Base-by-base conservation (phyloP, 2,329 filamentous ascomycete genomes). In the Beauveria caledonica region DNA sequence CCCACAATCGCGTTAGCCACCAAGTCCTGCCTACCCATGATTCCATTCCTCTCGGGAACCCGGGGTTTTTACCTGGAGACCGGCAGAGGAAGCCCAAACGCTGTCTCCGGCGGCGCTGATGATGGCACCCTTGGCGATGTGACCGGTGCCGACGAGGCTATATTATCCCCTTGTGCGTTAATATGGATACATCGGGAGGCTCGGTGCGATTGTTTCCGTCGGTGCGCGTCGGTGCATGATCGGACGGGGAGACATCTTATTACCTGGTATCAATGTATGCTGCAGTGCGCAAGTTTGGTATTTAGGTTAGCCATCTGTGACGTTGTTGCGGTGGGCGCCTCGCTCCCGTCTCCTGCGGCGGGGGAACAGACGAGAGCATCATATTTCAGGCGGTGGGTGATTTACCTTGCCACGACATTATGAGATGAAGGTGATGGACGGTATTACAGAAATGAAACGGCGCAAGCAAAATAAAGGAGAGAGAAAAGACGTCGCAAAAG, bases 101-200 rank as follows among this genome's bases (percentile, higher is more conserved):
- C 87, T 91, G 76, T 89, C 89, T 69, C 91, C 90, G 67, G 88
- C 88, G 65, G 77, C 78, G 76, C 88, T 92, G 80, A 94, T 86
- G 74, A 96, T 92, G 72, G 89, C 89, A 69, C 83, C 92, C 79
- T 91, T 87, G 79, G 94, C 88, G 71, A 96, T 77, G 73, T 92
- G 87, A 70, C 86, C 86, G 69, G 82, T 86, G 77, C 82, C 87
- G 71, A 95, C 83, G 69, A 96, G 85, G 83, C 91, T 96, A 71
- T 67, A 64, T 46, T 27, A 54, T 36, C 21, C 15, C 52, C 21
- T 21, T 25, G 21, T 53, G 33, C 45, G 40, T 63, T 65, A 69
- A 67, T 66, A 58, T 45, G 48, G 54, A 42, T 36, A 44, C 36
- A 51, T 58, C 46, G 23, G 56, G n/a, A 51, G 40, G 44, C 23